These are phyloP conservation scores for Ganoderma lingzhi DNA, from an alignment of 1,284 basidiomycete species.

Conservation along the genomic window DNA sequence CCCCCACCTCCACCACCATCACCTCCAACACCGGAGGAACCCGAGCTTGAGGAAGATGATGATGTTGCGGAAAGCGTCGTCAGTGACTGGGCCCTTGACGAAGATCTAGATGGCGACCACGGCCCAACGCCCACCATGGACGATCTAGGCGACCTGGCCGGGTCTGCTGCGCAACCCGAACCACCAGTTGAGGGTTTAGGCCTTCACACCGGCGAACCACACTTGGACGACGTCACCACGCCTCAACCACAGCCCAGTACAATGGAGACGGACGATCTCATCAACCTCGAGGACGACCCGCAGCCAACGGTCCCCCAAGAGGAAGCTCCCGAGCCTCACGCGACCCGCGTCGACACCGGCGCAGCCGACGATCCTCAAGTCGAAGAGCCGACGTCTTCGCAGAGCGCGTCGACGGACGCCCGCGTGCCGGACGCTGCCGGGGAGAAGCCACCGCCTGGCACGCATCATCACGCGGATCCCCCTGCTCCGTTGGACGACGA, in stretches of 20 bases:
- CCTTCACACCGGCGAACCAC: slow-evolving; percentile 8
- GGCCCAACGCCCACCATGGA: background rate
- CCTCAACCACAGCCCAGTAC: background rate
- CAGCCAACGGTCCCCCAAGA: slow-evolving; percentile 2
- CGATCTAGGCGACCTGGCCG: background rate
- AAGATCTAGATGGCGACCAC: slow-evolving; percentile 8
- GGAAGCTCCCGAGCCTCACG: background rate
- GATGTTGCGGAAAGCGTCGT: slow-evolving; percentile 27
- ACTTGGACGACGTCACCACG: background rate
- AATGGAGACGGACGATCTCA: background rate
- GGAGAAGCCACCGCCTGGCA: slow-evolving; percentile 3
- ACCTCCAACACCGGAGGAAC: slow-evolving; percentile 19
- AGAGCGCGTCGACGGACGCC: background rate
- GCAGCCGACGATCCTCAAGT: background rate
- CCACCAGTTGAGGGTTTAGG: slow-evolving; percentile 6
- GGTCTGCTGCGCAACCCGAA: background rate
- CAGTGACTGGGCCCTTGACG: slow-evolving; percentile 31
- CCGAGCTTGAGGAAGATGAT: slow-evolving; percentile 22
- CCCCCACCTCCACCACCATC: slow-evolving; percentile 15
- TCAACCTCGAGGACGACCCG: slow-evolving; percentile 7
- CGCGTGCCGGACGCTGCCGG: slow-evolving; percentile 15
- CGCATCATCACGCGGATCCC: background rate
- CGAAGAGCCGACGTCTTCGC: background rate
- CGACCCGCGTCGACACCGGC: background rate
- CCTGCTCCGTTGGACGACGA: background rate